These are phyloP conservation scores for Lactarius tabidus DNA, from an alignment of 768 basidiomycete genomes.

Conservation along the genomic window DNA sequence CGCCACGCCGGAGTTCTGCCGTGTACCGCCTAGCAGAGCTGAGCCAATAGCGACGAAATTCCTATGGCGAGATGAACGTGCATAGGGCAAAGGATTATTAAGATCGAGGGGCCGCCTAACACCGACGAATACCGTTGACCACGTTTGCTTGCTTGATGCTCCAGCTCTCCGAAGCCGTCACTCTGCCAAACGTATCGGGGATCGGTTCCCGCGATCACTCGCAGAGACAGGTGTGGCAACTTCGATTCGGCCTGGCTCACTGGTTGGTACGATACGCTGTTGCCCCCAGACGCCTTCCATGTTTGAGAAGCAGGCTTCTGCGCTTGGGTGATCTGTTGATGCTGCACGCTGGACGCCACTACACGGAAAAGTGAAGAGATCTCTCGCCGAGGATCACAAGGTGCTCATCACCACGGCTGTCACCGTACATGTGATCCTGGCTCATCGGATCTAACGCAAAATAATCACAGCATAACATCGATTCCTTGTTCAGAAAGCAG, in stretches of 20 bases:
- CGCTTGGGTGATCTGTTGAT: no score
- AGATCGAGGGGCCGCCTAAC: no score
- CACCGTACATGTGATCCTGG: background rate
- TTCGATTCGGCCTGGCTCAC: background rate
- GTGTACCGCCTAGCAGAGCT: no score
- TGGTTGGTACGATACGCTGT: background rate
- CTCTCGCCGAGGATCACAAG: background rate
- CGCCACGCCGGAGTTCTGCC: no score
- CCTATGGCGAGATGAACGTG: no score
- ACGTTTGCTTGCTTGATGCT: background rate
- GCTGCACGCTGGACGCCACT: background rate
- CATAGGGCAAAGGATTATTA: no score
- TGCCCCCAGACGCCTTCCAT: no score
- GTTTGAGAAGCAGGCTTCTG: no score
- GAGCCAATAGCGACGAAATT: no score
- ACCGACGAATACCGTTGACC: no score
- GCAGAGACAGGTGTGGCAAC: background rate
- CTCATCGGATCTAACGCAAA: background rate
- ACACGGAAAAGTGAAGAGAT: background rate
- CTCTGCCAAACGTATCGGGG: conserved; percentile 47
- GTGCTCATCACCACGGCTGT: background rate
- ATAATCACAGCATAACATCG: background rate
- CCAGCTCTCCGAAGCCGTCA: conserved; percentile 49
- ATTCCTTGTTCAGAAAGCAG: background rate
- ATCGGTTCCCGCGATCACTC: conserved; percentile 40